phyloP scores from a whole-genome alignment of 441 rosid species.

The Adansonia madagascariensis region DNA sequence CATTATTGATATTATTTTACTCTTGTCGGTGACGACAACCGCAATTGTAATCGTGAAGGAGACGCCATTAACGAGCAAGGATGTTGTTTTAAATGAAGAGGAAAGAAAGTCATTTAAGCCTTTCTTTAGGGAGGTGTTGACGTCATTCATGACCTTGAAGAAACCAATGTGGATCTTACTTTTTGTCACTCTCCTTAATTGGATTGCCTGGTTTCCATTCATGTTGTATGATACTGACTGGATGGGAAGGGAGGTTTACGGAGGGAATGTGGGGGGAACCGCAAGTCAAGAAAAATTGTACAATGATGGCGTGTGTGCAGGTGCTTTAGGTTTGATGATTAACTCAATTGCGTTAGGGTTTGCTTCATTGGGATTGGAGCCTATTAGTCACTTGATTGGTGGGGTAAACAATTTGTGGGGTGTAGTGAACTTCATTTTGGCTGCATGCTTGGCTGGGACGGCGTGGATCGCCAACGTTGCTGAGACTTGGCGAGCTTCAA shows the following conservation, averaged over 20 bases:
- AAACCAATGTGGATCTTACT: slow-evolving; percentile 83
- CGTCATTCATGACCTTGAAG: slow-evolving; percentile 50
- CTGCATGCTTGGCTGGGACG: slow-evolving; percentile 52
- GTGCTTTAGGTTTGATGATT: too few species aligned
- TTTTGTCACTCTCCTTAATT: slow-evolving; percentile 68
- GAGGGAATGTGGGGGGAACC: slow-evolving; percentile 47
- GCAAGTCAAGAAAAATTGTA: neutral
- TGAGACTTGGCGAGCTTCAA: slow-evolving; percentile 42
- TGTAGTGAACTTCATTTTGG: slow-evolving; percentile 49
- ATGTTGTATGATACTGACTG: slow-evolving; percentile 71
- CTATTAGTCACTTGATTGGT: slow-evolving; percentile 47
- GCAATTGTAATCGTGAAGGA: slow-evolving; percentile 54
- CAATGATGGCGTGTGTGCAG: slow-evolving; percentile 50
- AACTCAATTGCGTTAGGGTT: too few species aligned
- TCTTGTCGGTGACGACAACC: slow-evolving; percentile 41
- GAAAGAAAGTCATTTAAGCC: slow-evolving; percentile 18
- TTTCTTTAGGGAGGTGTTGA: slow-evolving; percentile 46
- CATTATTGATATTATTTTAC: slow-evolving; percentile 58
- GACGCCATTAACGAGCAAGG: slow-evolving; percentile 44
- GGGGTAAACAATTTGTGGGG: slow-evolving; percentile 73
- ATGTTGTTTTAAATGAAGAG: slow-evolving; percentile 23
- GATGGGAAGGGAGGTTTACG: slow-evolving; percentile 45
- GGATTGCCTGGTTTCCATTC: slow-evolving; percentile 92
- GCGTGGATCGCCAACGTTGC: slow-evolving; percentile 60
- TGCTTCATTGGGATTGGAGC: slow-evolving; percentile 44